These are phyloP conservation scores for Ogataea paradorogensis DNA, from an alignment of 805 yeast species.

Conservation along the genomic window DNA sequence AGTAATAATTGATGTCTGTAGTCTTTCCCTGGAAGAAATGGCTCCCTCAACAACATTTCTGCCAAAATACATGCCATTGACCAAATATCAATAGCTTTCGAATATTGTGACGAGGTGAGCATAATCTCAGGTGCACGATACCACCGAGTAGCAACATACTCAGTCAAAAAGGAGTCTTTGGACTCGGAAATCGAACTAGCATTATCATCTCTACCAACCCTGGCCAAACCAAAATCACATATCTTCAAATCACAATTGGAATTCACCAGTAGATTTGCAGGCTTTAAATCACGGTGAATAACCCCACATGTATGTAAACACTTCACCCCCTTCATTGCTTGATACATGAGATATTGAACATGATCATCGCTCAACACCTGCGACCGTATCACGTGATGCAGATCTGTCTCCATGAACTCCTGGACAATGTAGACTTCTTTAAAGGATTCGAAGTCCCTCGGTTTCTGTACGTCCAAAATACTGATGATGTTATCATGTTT, in stretches of 20 bases:
- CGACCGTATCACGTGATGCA: constrained; percentile 58
- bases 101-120: constrained; percentile 68
- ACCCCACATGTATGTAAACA: constrained; percentile 71
- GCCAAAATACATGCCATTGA: constrained; percentile 77
- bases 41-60: constrained; percentile 59
- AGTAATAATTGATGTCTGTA: constrained; percentile 65
- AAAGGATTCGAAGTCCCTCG: constrained; percentile 54
- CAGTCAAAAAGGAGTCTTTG: constrained; percentile 51
- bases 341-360: constrained; percentile 67
- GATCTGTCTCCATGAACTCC: constrained; percentile 75
- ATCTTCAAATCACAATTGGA: constrained; percentile 72
- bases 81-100: constrained; percentile 79
- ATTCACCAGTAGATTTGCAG: constrained; percentile 65
- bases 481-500: constrained; percentile 72
- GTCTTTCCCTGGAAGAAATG: constrained; percentile 74
- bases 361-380: constrained; percentile 63
- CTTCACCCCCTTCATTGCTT: constrained; percentile 66
- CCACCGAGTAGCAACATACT: constrained; percentile 84
- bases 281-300: constrained; percentile 74
- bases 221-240: constrained; percentile 76
- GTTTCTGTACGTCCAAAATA: constrained; percentile 64
- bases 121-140: constrained; percentile 82
- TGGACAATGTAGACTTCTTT: constrained; percentile 73
- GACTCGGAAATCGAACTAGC: constrained; percentile 31
- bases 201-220: constrained; percentile 48